Conservation (phyloP, 2,329 filamentous ascomycete genomes). For the Trichoderma koningii region DNA sequence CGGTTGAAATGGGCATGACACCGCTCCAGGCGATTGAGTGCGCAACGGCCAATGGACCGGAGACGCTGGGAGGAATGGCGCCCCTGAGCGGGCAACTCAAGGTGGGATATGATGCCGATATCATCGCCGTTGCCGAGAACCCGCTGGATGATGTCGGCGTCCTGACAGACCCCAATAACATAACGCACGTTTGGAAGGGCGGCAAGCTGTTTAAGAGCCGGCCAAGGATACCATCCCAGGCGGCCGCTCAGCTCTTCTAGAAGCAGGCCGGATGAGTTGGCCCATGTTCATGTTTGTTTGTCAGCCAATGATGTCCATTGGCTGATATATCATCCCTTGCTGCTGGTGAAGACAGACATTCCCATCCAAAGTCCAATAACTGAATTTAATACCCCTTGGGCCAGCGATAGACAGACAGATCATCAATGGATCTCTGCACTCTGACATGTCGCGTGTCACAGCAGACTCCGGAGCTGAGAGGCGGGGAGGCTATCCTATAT, state of each 20-base stretch:
- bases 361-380: no score
- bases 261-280: neutral
- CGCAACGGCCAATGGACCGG: constrained; percentile 48
- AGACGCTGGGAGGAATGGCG: constrained; percentile 47
- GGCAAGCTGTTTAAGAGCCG: constrained; percentile 47
- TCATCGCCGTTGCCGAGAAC: constrained; percentile 47
- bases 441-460: neutral
- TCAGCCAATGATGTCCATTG: neutral
- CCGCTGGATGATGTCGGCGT: constrained; percentile 47
- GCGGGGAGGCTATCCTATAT: neutral
- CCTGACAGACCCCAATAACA: constrained; percentile 43
- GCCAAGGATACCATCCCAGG: constrained; percentile 26
- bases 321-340: neutral
- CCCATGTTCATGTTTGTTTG: neutral
- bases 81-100: constrained; percentile 50
- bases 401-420: neutral
- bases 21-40: constrained; percentile 54
- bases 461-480: no score
- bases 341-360: no score
- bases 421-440: neutral
- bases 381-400: no score
- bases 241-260: neutral
- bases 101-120: constrained; percentile 51
- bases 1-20: constrained; percentile 52
- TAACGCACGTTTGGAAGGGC: constrained; percentile 48